Conservation (phyloP, 2,329 filamentous ascomycete species). For the Ceratocystis colombiana region DNA sequence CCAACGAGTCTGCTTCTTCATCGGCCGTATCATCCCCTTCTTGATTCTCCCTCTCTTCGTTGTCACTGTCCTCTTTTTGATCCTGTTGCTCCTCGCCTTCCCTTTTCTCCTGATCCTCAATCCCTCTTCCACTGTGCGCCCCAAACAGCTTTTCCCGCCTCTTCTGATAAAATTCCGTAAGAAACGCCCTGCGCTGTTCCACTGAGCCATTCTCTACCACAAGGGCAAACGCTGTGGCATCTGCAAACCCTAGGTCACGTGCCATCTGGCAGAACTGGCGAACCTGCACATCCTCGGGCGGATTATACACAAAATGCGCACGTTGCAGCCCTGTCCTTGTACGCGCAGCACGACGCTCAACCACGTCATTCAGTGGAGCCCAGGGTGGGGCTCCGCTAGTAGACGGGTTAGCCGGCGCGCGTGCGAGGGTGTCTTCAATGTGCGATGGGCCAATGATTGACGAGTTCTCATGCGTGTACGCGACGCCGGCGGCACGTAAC, state of each 20-base stretch:
- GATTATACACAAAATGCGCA: conserved; percentile 49
- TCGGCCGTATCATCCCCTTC: not conserved
- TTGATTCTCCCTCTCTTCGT: not conserved
- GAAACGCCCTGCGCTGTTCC: conserved; percentile 63
- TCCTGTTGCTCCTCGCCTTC: conserved; percentile 16
- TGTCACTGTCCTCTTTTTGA: not conserved
- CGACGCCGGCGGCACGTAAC: conserved; percentile 73
- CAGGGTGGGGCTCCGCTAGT: conserved; percentile 36
- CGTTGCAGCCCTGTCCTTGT: conserved; percentile 27
- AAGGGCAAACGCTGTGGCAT: conserved; percentile 74
- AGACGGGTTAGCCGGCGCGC: conserved; percentile 53
- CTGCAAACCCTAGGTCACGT: conserved; percentile 61
- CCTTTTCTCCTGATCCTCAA: conserved; percentile 17
- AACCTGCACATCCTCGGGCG: conserved; percentile 60
- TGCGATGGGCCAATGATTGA: conserved; percentile 90
- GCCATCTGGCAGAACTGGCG: conserved; percentile 92
- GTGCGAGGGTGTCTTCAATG: conserved; percentile 76
- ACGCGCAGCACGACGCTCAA: conserved; percentile 29
- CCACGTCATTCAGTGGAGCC: conserved; percentile 26
- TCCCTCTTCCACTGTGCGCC: conserved; percentile 19
- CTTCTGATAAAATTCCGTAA: conserved; percentile 69
- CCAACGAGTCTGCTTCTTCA: conserved; percentile 25
- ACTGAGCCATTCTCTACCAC: conserved; percentile 87
- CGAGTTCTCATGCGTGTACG: conserved; percentile 93
- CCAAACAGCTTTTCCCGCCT: conserved; percentile 46